Conservation (phyloP, 1,139 yeast species). For the Taphrina communis region DNA sequence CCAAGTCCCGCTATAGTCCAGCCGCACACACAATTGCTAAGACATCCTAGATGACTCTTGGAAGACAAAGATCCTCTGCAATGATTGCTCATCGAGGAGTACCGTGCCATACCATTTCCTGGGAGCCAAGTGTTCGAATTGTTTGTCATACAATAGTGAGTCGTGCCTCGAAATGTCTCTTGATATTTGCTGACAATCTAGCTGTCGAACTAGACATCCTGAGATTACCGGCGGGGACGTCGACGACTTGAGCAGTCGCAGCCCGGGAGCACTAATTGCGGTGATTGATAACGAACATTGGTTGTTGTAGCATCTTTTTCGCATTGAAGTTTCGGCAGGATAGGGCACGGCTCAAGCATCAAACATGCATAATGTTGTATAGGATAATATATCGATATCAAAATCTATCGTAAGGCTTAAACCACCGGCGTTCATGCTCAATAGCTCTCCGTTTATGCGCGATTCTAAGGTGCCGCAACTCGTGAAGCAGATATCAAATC, state of each 20-base stretch:
- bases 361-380: neutral
- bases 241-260: neutral
- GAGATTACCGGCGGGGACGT: neutral
- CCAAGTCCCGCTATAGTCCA: neutral
- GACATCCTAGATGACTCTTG: slow-evolving; percentile 60
- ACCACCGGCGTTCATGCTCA: neutral
- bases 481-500: neutral
- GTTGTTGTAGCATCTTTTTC: no score
- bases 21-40: neutral
- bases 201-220: slow-evolving; percentile 26
- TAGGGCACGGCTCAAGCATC: no score
- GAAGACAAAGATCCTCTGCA: slow-evolving; percentile 79
- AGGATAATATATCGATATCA: neutral
- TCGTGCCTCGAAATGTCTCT: neutral
- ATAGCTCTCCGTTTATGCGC: no score
- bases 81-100: slow-evolving; percentile 86
- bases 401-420: no score
- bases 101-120: slow-evolving; percentile 78
- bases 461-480: neutral
- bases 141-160: slow-evolving; percentile 38
- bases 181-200: neutral
- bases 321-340: no score
- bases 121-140: slow-evolving; percentile 70
- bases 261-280: no score
- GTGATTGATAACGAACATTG: no score